phyloP scores from a whole-genome alignment of 2,329 filamentous ascomycete species.

The Trichoderma aggressivum region DNA sequence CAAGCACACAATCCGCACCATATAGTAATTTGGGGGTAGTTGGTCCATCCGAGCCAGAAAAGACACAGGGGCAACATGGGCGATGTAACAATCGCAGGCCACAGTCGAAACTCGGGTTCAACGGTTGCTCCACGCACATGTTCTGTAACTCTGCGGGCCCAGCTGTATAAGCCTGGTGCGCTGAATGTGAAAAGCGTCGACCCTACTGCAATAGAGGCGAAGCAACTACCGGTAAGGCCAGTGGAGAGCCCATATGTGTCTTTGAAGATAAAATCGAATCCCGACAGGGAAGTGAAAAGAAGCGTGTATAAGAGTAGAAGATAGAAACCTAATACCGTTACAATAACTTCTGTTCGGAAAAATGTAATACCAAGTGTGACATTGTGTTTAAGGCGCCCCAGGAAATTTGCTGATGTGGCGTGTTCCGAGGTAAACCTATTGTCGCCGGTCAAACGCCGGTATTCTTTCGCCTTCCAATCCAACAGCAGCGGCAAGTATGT shows the following conservation, averaged over 20 bases:
- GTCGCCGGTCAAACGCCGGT: not conserved
- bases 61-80: constrained; percentile 48
- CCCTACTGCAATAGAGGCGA: constrained; percentile 41
- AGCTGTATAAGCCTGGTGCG: constrained; percentile 44
- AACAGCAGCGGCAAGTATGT: not conserved
- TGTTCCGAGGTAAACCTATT: not conserved
- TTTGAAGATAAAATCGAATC: constrained; percentile 50
- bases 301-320: constrained; percentile 46
- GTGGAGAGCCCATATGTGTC: constrained; percentile 45
- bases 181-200: constrained; percentile 39
- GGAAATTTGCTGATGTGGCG: not conserved
- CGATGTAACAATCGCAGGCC: constrained; percentile 49
- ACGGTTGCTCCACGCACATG: constrained; percentile 39
- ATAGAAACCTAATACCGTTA: constrained; percentile 44
- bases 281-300: constrained; percentile 46
- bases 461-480: not conserved
- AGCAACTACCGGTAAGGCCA: constrained; percentile 45
- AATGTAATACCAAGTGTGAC: not conserved
- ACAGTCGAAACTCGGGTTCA: constrained; percentile 52
- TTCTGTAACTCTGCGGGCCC: constrained; percentile 41
- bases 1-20: constrained; percentile 51
- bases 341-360: constrained; percentile 30
- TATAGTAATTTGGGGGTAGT: constrained; percentile 39
- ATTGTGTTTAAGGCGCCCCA: not conserved
- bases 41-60: constrained; percentile 59